These are phyloP conservation scores for Scorias spongiosa DNA, from an alignment of 2,329 filamentous ascomycete genomes.

Conservation along the genomic window DNA sequence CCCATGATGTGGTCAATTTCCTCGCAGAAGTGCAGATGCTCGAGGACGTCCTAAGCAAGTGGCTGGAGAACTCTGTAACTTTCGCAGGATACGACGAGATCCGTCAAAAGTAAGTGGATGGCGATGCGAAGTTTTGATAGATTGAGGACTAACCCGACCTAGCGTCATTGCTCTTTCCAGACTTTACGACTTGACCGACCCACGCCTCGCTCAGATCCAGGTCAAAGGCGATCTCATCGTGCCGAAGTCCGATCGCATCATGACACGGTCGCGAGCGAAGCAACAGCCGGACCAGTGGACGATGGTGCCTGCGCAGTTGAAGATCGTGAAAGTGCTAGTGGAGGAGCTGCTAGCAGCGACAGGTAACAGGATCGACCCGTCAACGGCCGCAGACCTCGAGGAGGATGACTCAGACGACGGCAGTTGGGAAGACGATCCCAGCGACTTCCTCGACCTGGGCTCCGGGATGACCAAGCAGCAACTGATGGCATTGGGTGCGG, in stretches of 20 bases:
- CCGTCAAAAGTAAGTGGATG: slow-evolving; percentile 64
- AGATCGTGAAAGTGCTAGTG: slow-evolving; percentile 90
- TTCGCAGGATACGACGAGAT: slow-evolving; percentile 99
- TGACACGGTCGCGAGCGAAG: slow-evolving; percentile 83
- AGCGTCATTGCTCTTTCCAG: slow-evolving; percentile 88
- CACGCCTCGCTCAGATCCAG: slow-evolving; percentile 59
- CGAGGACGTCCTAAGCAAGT: slow-evolving; percentile 79
- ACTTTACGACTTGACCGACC: slow-evolving; percentile 74
- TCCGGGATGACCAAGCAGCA: slow-evolving; percentile 43
- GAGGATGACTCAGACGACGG: slow-evolving; percentile 52
- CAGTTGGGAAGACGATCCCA: slow-evolving; percentile 71
- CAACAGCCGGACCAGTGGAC: slow-evolving; percentile 84
- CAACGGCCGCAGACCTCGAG: slow-evolving; percentile 50
- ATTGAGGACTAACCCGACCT: slow-evolving; percentile 2
- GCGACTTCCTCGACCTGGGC: slow-evolving; percentile 58
- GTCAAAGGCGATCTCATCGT: slow-evolving; percentile 89
- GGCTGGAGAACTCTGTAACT: slow-evolving; percentile 91
- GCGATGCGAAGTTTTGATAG: neutral
- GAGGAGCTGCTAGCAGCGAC: slow-evolving; percentile 78
- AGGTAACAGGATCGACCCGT: slow-evolving; percentile 39
- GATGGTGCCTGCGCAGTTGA: slow-evolving; percentile 71
- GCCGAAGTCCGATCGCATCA: slow-evolving; percentile 64
- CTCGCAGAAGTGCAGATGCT: slow-evolving; percentile 73
- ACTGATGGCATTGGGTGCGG: slow-evolving; percentile 60
- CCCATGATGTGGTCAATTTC: slow-evolving; percentile 83